phyloP scores from a whole-genome alignment of 2,329 filamentous ascomycete species.

The Trichoderma breve region DNA sequence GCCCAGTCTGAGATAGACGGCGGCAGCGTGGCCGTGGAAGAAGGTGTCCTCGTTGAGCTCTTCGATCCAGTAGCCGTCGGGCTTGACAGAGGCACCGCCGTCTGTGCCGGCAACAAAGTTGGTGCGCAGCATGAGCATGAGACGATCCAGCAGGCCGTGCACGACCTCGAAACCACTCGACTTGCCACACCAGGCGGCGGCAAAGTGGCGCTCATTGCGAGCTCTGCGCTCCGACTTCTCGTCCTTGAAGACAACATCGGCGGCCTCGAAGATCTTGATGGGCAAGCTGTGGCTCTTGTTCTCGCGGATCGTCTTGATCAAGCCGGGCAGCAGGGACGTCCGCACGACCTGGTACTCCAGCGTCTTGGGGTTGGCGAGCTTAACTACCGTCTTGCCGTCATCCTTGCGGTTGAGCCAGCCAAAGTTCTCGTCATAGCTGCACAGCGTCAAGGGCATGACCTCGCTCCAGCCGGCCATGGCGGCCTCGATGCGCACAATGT shows the following conservation, averaged over 20 bases:
- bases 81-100: constrained; percentile 56
- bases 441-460: constrained; percentile 93
- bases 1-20: constrained; percentile 71
- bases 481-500: constrained; percentile 84
- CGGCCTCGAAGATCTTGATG: constrained; percentile 89
- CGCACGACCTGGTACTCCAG: constrained; percentile 91
- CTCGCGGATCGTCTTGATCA: constrained; percentile 90
- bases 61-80: constrained; percentile 88
- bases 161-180: constrained; percentile 92
- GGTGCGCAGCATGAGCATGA: constrained; percentile 88
- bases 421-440: constrained; percentile 98
- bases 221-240: constrained; percentile 75
- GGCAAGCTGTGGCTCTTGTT: constrained; percentile 87
- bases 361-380: constrained; percentile 89
- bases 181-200: constrained; percentile 94
- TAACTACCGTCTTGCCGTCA: constrained; percentile 77
- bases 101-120: constrained; percentile 77
- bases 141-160: constrained; percentile 86
- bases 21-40: constrained; percentile 84
- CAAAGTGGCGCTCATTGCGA: constrained; percentile 91
- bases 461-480: constrained; percentile 96
- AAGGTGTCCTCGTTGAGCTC: constrained; percentile 89
- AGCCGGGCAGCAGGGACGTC: constrained; percentile 78
- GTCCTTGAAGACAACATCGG: constrained; percentile 92
- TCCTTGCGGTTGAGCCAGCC: constrained; percentile 88